Base-by-base conservation (phyloP, 768 basidiomycete species). In the Leccinum fibrillosum region DNA sequence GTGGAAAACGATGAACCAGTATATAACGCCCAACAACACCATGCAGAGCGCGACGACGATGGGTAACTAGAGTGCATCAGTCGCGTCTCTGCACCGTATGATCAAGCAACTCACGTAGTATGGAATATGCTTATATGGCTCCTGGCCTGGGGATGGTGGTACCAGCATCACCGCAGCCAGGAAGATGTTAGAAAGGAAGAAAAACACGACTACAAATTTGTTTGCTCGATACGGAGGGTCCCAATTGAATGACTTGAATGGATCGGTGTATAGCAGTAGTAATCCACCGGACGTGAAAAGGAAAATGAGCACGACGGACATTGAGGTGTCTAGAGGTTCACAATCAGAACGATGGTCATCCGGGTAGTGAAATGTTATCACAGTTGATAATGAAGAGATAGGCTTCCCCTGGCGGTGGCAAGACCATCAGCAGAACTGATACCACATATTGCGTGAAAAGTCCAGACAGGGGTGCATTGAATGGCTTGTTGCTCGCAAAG, bases 401-500 rank as follows among this genome's bases (percentile, higher is more conserved):
- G 0, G 86, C 87, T 62, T 91, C 89, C 3, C 90, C 89, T 0
- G 86, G 80, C 0, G 89, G 90, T 0, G 85, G 77, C 1, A 77
- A 76, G 6, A 83, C 63, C 49, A 87, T 74, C 56, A 88, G 75
- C 11, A 78, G 62, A 21, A 81, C 78, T 0, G 86, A 88, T 15
- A 88, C 65, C 5, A 82, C 19, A 70, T 84, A 91, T 62, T 89
- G 87, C 0, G 78, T 74, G 49, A 84, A 78, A 4, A 92, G 74
- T 0, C 86, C 88, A 0, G 82, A 75, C 2, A 86, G 68, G 0
- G 90, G 90, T 0, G 88, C 82, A 57, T 78, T 75, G 71, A 88
- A 91, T 0, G 89, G 89, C 61, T 83, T 82, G 67, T 83, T 89
- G 66, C 83, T 86, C 1, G 88, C 82, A 62, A 90, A 89, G 67